phyloP scores from a whole-genome alignment of 768 basidiomycete genomes.

The Auriscalpium microsporum region DNA sequence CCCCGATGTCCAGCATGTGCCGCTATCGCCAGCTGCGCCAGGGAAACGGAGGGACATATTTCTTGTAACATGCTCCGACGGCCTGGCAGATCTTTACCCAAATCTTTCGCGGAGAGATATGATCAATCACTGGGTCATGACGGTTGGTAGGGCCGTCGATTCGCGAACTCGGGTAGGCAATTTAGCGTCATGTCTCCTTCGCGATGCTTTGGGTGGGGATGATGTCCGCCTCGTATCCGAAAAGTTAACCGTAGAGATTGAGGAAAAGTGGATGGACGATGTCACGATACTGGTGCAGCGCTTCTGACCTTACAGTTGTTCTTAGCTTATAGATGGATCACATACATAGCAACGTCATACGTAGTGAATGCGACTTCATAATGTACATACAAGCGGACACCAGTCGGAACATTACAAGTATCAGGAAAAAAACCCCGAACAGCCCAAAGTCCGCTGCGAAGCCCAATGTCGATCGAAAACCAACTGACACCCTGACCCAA shows the following conservation, averaged over 20 bases:
- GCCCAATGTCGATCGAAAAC: no score
- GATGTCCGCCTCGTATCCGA: constrained; percentile 32
- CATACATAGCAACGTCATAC: no score
- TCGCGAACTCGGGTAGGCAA: constrained; percentile 19
- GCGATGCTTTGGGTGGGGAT: constrained; percentile 36
- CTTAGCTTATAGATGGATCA: no score
- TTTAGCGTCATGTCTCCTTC: constrained; percentile 32
- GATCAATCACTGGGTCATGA: constrained; percentile 28
- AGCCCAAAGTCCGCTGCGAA: no score
- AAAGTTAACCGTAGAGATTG: constrained; percentile 41
- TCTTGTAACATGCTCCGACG: constrained; percentile 39
- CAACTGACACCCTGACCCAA: no score
- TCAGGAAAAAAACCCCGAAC: no score
- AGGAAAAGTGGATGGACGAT: constrained; percentile 43
- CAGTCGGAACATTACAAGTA: no score
- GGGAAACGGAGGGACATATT: constrained; percentile 18
- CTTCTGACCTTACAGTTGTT: constrained; percentile 13
- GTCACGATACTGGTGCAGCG: constrained; percentile 38
- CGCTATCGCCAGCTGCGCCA: constrained; percentile 16
- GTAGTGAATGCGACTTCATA: no score
- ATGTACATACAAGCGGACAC: no score
- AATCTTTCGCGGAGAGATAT: constrained; percentile 21
- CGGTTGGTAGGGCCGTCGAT: constrained; percentile 23
- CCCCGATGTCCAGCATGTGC: constrained; percentile 33
- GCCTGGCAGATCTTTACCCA: constrained; percentile 35